Percentiles rank a stretch among this genome's conserved stretches.
phyloP scores from a whole-genome alignment of 176 grass and related monocot species.

The Ensete ventricosum region DNA sequence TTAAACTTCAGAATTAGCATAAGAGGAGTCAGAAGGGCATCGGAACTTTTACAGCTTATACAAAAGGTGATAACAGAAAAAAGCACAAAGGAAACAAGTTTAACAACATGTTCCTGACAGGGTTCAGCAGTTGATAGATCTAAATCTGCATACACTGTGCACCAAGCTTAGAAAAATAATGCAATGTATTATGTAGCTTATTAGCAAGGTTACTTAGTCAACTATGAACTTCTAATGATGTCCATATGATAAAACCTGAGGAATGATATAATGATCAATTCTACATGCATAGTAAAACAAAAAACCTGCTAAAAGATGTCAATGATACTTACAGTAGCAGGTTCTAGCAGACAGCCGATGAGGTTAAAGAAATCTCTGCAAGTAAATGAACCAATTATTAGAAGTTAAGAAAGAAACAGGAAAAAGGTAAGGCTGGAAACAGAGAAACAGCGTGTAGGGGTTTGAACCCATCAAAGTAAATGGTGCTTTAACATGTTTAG shows the following conservation, averaged over 20 bases:
- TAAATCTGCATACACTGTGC: not conserved
- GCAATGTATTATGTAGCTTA: not conserved
- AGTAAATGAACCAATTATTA: constrained; percentile 10
- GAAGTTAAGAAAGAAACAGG: constrained; percentile 10
- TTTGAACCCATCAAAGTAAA: not conserved
- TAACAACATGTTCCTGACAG: no score
- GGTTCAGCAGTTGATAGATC: not conserved
- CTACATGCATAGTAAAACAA: not conserved
- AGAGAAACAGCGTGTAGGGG: not conserved
- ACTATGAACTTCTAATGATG: not conserved
- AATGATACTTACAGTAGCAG: constrained; percentile 68
- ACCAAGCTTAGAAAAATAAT: not conserved
- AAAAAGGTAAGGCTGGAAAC: not conserved
- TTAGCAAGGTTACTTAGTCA: not conserved
- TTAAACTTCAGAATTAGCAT: no score
- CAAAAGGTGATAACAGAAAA: not conserved
- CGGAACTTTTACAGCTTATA: not conserved
- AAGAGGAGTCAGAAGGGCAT: no score
- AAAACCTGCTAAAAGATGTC: not conserved
- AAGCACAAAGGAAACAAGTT: not conserved
- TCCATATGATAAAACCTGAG: not conserved
- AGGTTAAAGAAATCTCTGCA: constrained; percentile 95
- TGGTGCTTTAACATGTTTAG: not conserved
- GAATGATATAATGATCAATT: no score
- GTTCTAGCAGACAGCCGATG: constrained; percentile 74